Conservation (phyloP, 2,329 filamentous ascomycete genomes). For the Hypocrella siamensis region DNA sequence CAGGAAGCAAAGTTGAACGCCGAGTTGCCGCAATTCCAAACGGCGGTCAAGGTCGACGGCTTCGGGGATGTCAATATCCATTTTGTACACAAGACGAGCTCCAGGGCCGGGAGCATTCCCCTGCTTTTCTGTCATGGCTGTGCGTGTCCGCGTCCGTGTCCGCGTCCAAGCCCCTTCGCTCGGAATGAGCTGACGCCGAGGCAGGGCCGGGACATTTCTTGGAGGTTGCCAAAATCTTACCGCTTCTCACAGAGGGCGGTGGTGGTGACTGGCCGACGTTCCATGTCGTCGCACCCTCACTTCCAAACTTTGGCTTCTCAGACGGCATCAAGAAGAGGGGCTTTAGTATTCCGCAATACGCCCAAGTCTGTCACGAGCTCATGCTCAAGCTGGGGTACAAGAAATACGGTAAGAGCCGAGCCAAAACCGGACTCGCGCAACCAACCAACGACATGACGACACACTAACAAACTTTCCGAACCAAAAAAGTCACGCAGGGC, state of each 20-base stretch:
- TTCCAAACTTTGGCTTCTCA: slow-evolving; percentile 35
- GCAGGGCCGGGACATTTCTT: slow-evolving; percentile 51
- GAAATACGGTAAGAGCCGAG: slow-evolving; percentile 17
- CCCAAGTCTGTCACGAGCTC: slow-evolving; percentile 47
- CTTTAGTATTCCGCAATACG: slow-evolving; percentile 18
- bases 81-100: slow-evolving; percentile 43
- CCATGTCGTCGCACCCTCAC: slow-evolving; percentile 39
- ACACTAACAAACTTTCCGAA: slow-evolving; percentile 25
- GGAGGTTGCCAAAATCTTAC: slow-evolving; percentile 48
- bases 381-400: slow-evolving; percentile 50
- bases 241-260: slow-evolving; percentile 20
- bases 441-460: too few relatives aligned
- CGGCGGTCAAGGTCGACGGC: slow-evolving; percentile 34
- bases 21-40: slow-evolving; percentile 39
- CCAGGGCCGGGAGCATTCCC: slow-evolving; percentile 38
- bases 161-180: too few relatives aligned
- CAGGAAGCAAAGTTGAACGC: slow-evolving; percentile 41
- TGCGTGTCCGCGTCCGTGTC: slow-evolving; percentile 4
- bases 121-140: slow-evolving; percentile 34
- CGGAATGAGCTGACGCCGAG: neutral
- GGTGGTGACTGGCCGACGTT: slow-evolving; percentile 25
- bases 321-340: slow-evolving; percentile 13
- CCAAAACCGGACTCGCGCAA: too few relatives aligned
- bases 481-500: slow-evolving; percentile 38
- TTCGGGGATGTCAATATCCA: slow-evolving; percentile 47